Base-by-base conservation (phyloP, 1,284 basidiomycete species). In the Cryptococcus sp. region DNA sequence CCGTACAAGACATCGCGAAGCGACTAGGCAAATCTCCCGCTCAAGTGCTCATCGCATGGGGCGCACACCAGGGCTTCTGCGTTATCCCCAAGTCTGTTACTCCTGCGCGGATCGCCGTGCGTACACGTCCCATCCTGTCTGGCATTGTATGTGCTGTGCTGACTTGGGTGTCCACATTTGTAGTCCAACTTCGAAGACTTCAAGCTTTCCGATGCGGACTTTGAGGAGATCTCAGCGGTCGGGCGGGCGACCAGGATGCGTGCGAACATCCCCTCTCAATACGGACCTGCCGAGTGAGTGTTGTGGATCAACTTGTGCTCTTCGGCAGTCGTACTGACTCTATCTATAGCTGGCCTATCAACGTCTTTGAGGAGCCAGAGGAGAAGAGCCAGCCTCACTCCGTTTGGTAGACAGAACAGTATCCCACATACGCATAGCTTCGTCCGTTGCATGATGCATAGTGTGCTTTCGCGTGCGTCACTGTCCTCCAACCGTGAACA, bases 71-170 rank as follows among this genome's bases (percentile, higher is more conserved):
- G 41, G 86, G 86, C 19, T 86, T 86, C 67, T 83, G 82, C 23
- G 86, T 89, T 54, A 87, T 90, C 64, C 88, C 88, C 19, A 90
- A 88, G 83, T 86, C 82, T 59, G 87, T 88, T 47, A 81, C 75
- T 8, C 69, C 72, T 1, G 59, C 60, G 25, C 63, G 75, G 81
- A 84, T 71, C 80, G 83, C 62, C 56, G 80, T 73, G 51, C 57
- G 70, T 45, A 19, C 16, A 22, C 42, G n/a, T 22, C 3, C 40
- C 5, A 42, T 8, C 19, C 15, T 38, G 16, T n/a, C 20, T n/a
- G 10, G 46, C 8, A 13, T 25, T 27, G 19, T 58, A 46, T 49
- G 68, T 76, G 80, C 78, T 22, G 31, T 83, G 86, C 31, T 35
- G 13, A 35, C 31, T 2, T 8, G 10, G 31, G 13, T 8, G 31